Base-by-base conservation (phyloP, 768 basidiomycete genomes). In the Agrocybe praecox region DNA sequence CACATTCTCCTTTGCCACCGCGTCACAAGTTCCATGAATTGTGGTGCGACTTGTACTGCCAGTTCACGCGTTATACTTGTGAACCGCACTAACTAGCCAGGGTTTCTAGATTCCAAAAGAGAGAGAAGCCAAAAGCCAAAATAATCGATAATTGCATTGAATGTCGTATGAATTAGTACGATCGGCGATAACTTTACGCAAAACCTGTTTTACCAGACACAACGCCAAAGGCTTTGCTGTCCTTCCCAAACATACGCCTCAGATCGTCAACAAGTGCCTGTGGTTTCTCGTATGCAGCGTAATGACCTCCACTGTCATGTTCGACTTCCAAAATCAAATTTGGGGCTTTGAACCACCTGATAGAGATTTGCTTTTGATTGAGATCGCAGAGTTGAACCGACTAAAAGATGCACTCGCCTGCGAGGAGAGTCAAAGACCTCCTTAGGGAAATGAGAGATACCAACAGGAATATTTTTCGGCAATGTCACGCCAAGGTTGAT, bases 291-390 rank as follows among this genome's bases (percentile, higher is more conserved):
- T 78, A 63, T 0, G 83, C 75, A 6, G 83, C 80, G 63, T 86
- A 86, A 63, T 86, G 85, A 1, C 85, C 84, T 5, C 85, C 85
- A 9, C 62, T 62, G 1, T 65, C 67, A 50, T 86, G 85, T 14
- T 75, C 69, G 1, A 74, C 68, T 55, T 78, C 74, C 42, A 80
- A 83, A 17, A 84, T 79, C 49, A 52, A 19, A 22, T 52, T 52
- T 14, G 51, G 21, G 40, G 51, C 51, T 18, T 52, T 52, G 12
- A 42, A 26, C 51, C 51, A 52, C 14, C 51, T 52, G 21, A n/a
- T n/a, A 2, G n/a, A 15, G 23, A 15, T 29, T 29, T 29, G 10
- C 22, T 15, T n/a, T 19, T 12, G 23, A 15, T 22, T 7, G 6
- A 32, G 42, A 40, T 40, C 7, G 12, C 6, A 51, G n/a, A n/a